Conservation (phyloP, 1,284 basidiomycete species). For the Pisolithus thermaeus region DNA sequence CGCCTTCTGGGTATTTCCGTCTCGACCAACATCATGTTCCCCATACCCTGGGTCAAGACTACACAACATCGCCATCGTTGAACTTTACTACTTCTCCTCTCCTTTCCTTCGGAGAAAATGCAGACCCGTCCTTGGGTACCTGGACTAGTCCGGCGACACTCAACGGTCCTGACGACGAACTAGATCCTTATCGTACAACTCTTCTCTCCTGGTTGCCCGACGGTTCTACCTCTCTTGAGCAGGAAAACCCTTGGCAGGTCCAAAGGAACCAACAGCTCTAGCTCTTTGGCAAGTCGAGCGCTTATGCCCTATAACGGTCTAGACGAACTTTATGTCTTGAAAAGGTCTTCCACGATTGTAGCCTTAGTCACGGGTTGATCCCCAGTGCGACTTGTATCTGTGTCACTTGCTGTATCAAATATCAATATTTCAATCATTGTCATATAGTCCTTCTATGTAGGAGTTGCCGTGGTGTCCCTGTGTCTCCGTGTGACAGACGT, state of each 20-base stretch:
- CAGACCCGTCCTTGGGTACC: not conserved
- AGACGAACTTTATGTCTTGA: no score
- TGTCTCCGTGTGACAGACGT: not conserved
- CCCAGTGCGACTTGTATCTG: no score
- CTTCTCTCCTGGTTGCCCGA: constrained; percentile 1
- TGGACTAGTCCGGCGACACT: not conserved
- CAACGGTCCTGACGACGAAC: not conserved
- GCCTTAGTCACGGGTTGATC: no score
- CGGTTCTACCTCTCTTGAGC: not conserved
- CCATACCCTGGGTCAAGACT: not conserved
- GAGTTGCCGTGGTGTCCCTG: no score
- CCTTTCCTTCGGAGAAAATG: not conserved
- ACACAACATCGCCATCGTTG: not conserved
- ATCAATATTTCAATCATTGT: no score
- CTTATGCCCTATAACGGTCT: not conserved
- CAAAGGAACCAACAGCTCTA: not conserved
- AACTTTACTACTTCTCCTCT: not conserved
- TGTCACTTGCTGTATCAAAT: no score
- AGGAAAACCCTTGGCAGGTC: not conserved
- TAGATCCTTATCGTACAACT: constrained; percentile 2
- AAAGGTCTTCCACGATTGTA: no score
- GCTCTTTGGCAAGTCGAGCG: not conserved
- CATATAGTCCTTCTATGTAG: no score
- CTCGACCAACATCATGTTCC: constrained; percentile 4
- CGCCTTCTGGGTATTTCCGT: not conserved